Evolutionary conservation across 1,284 basidiomycete genomes (phyloP), one percentile per base, ranked within the genome.

Genomic region (Sporisorium exsertum): DNA sequence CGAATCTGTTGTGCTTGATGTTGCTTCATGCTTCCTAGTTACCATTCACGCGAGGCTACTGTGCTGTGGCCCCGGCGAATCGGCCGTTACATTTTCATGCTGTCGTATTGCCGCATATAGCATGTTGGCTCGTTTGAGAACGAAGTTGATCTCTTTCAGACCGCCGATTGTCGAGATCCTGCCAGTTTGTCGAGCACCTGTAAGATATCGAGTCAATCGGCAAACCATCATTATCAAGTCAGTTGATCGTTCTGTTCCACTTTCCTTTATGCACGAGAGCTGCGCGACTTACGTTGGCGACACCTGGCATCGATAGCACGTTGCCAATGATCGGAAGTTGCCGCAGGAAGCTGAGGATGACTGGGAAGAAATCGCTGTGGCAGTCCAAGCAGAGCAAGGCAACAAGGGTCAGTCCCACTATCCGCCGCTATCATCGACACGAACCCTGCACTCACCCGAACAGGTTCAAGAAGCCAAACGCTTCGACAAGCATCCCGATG

Each of bases 301-400:
- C 81, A 24, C 78, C 84, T 4, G 97, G 96, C 74, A 98, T 85
- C 5, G 92, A 92, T 53, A 99, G 87, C 72, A 94, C 86, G 1
- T 91, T 93, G 33, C 97, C 97, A 66, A 99, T 90, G 79, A 97
- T 90, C 1, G 97, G 97, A 63, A 98, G 87, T 87, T 99, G 97
- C 74, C 97, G 89, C 76, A 99, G 87, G 89, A 99, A 98, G 52
- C 94, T 95, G 65, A 99, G 88, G 66, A 99, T 93, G 64, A 98
- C 96, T 6, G 97, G 97, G 91, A 99, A 99, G 89, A 99, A 99
- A 87, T 98, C 96, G 53, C 96, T 99, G 87, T 65, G 35, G 29
- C 16, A 20, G 18, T 27, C 8, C 33, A 53, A 42, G 45, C 26
- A 49, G 49, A 16, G 29, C 26, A 20, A 45, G 26, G 58, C 10